Percentiles rank a stretch among this genome's conserved stretches.
phyloP scores from a whole-genome alignment of 2,329 filamentous ascomycete species.

The Mycocentrospora acerina region DNA sequence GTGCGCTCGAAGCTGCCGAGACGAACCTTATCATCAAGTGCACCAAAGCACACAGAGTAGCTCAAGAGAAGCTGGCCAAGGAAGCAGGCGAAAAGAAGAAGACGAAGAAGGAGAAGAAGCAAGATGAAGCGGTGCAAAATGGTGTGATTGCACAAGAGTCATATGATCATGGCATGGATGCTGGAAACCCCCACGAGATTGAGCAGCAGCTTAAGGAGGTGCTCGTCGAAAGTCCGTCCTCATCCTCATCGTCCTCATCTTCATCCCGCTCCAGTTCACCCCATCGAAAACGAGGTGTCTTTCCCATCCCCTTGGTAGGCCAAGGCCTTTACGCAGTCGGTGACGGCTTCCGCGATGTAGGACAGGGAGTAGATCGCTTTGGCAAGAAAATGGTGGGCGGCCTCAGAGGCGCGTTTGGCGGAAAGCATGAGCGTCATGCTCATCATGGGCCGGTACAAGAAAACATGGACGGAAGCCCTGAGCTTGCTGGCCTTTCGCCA shows the following conservation, averaged over 20 bases:
- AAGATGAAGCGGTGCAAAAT: slow-evolving; percentile 65
- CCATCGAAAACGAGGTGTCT: slow-evolving; percentile 23
- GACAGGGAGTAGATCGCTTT: slow-evolving; percentile 45
- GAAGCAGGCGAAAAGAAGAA: slow-evolving; percentile 56
- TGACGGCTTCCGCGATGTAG: slow-evolving; percentile 54
- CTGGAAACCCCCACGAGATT: slow-evolving; percentile 59
- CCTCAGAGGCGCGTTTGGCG: slow-evolving; percentile 36
- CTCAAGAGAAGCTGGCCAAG: slow-evolving; percentile 65
- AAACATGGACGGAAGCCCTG: slow-evolving; percentile 21
- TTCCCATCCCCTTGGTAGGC: slow-evolving; percentile 52
- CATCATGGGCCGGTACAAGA: slow-evolving; percentile 11
- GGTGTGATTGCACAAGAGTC: slow-evolving; percentile 55
- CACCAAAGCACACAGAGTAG: slow-evolving; percentile 76
- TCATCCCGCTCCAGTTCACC: slow-evolving; percentile 38
- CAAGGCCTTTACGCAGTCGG: slow-evolving; percentile 45
- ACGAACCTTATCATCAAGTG: slow-evolving; percentile 79
- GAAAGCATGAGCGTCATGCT: slow-evolving; percentile 15
- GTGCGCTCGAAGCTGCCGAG: slow-evolving; percentile 75
- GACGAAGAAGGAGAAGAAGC: slow-evolving; percentile 55
- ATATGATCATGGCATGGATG: slow-evolving; percentile 54
- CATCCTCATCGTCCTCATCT: slow-evolving; percentile 35
- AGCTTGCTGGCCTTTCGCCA: slow-evolving; percentile 26
- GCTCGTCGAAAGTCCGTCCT: slow-evolving; percentile 36
- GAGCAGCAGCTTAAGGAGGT: slow-evolving; percentile 53
- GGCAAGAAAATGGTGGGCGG: slow-evolving; percentile 44